Evolutionary conservation across 768 basidiomycete species (phyloP).

Genomic region (Sarcomyxa edulis): DNA sequence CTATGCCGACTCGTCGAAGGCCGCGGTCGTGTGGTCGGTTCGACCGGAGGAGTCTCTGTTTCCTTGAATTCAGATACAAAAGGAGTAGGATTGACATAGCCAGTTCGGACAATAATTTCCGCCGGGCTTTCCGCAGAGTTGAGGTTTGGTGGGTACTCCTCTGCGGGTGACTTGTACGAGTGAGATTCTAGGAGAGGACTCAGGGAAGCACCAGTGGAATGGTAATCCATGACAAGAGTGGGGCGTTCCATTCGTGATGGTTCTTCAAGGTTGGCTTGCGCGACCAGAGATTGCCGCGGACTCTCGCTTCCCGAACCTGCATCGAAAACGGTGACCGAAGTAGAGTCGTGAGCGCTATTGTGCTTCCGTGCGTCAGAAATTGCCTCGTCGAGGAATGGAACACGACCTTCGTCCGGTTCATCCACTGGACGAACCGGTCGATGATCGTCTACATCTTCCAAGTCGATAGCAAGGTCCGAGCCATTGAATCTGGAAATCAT

Average conservation of each 20-base stretch:
- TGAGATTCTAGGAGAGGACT: conserved; percentile 20
- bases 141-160: conserved; percentile 11
- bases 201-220: conserved; percentile 26
- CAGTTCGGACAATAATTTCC: too few relatives aligned
- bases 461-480: conserved; percentile 55
- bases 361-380: too few relatives aligned
- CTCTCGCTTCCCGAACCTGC: too few relatives aligned
- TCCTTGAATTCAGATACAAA: conserved; percentile 13
- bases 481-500: conserved; percentile 88
- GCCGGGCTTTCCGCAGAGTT: too few relatives aligned
- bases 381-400: too few relatives aligned
- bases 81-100: too few relatives aligned
- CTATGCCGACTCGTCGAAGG: background rate
- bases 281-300: too few relatives aligned
- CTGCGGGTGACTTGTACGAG: conserved; percentile 19
- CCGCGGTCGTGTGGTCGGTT: background rate
- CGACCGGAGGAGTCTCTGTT: conserved; percentile 9
- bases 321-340: too few relatives aligned
- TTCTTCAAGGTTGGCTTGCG: too few relatives aligned
- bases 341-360: too few relatives aligned
- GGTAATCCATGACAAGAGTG: conserved; percentile 24
- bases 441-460: conserved; percentile 64
- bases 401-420: background rate
- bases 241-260: too few relatives aligned
- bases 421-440: conserved; percentile 14